A percentile compares a stretch with the other conserved stretches of the same genome.
Conservation (phyloP, 2,329 filamentous ascomycete genomes). For the Colletotrichum australisinense region DNA sequence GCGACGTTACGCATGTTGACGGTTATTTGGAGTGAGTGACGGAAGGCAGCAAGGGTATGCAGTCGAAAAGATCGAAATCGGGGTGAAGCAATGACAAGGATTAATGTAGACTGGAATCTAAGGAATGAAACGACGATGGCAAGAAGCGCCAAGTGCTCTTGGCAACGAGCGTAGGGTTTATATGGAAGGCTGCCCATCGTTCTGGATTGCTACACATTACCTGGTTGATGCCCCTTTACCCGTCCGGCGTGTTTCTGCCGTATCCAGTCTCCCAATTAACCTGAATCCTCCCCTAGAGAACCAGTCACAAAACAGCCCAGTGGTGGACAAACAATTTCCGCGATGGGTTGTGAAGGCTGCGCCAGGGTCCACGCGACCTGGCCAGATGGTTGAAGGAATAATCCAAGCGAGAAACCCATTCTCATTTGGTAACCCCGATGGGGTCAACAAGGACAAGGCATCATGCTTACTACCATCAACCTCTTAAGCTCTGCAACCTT, state of each 20-base stretch:
- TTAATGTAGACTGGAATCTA: not conserved
- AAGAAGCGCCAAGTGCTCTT: not conserved
- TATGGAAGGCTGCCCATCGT: not conserved
- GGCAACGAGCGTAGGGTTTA: not conserved
- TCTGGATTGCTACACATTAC: not conserved
- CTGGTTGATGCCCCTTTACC: not conserved
- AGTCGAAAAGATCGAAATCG: not conserved
- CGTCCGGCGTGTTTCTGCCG: not conserved
- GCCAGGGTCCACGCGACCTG: not conserved
- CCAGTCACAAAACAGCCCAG: not conserved
- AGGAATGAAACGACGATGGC: not conserved
- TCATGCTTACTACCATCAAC: not conserved
- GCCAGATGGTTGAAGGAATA: not conserved
- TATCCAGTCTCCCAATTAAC: not conserved
- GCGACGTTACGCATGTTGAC: not conserved
- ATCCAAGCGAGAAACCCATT: not conserved
- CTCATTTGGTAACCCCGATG: not conserved
- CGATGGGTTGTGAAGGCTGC: not conserved
- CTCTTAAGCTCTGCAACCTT: not conserved
- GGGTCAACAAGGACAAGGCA: not conserved
- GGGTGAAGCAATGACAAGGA: not conserved
- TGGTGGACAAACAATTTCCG: slow-evolving; percentile 11
- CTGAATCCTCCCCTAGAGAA: not conserved
- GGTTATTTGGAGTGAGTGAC: not conserved
- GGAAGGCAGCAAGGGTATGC: not conserved